A percentile compares a stretch with the other conserved stretches of the same genome.
Evolutionary conservation across 768 basidiomycete species (phyloP).

Genomic region (Mrakia frigida): DNA sequence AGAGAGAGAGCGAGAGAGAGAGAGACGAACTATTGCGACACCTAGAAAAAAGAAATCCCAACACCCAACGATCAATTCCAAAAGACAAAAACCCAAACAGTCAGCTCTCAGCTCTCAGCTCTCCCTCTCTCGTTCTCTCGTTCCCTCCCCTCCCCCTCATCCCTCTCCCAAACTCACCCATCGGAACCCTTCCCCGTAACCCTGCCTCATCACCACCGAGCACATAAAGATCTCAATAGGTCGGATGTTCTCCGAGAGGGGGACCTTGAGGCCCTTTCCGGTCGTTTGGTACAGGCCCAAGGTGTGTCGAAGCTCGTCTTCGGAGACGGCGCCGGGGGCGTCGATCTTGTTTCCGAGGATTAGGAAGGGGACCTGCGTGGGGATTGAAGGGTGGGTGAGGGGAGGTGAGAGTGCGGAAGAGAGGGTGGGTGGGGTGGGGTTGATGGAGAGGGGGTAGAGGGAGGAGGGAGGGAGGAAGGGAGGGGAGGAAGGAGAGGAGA

Average conservation of each 20-base stretch:
- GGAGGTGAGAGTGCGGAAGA: neutral
- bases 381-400: neutral
- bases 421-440: neutral
- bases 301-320: slow-evolving; percentile 92
- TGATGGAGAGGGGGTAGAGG: neutral
- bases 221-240: slow-evolving; percentile 99
- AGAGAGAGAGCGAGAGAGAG: neutral
- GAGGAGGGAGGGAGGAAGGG: neutral
- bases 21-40: neutral
- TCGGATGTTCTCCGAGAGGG: slow-evolving; percentile 80
- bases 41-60: neutral
- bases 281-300: slow-evolving; percentile 98
- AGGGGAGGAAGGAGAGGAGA: neutral
- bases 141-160: too few species aligned
- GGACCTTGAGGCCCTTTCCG: slow-evolving; percentile 94
- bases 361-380: slow-evolving; percentile 74
- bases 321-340: slow-evolving; percentile 92
- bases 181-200: slow-evolving; percentile 80
- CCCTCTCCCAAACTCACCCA: neutral
- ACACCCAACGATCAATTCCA: neutral
- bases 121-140: too few species aligned
- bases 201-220: slow-evolving; percentile 97
- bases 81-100: too few species aligned
- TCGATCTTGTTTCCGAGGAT: slow-evolving; percentile 99
- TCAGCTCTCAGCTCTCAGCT: neutral